A percentile compares a stretch with the other conserved stretches of the same genome.
Evolutionary conservation across 805 yeast genomes (phyloP).

Genomic region (Deakozyma indianensis): DNA sequence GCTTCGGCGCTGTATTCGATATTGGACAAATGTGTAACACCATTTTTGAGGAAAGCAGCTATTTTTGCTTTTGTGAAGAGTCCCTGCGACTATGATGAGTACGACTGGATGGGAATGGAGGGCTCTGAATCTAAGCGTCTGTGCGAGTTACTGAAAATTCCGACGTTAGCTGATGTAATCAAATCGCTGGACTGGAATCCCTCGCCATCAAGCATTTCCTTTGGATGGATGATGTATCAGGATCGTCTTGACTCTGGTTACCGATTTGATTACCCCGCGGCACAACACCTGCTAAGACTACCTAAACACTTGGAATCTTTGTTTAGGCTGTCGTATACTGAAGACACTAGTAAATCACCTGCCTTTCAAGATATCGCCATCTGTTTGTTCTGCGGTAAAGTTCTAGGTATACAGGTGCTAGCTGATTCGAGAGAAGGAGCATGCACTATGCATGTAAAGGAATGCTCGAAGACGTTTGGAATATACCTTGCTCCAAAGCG

Average conservation of each 20-base stretch:
- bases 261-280: constrained; percentile 49
- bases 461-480: constrained; percentile 49
- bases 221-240: neutral
- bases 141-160: constrained; percentile 31
- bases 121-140: constrained; percentile 41
- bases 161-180: constrained; percentile 21
- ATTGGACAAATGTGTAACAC: constrained; percentile 41
- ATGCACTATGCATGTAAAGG: constrained; percentile 58
- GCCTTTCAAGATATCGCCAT: constrained; percentile 32
- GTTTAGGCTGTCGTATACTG: constrained; percentile 29
- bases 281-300: constrained; percentile 42
- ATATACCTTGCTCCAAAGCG: constrained; percentile 60
- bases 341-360: constrained; percentile 38
- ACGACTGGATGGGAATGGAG: constrained; percentile 14
- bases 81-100: constrained; percentile 29
- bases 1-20: constrained; percentile 31
- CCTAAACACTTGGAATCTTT: constrained; percentile 57
- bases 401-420: constrained; percentile 51
- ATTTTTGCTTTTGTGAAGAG: constrained; percentile 40
- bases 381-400: constrained; percentile 68
- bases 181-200: neutral
- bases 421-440: constrained; percentile 53
- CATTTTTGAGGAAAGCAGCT: constrained; percentile 50
- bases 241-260: neutral
- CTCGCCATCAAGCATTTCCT: neutral